Base-by-base conservation (phyloP, 805 yeast genomes). In the Tetrapisispora iriomotensis region DNA sequence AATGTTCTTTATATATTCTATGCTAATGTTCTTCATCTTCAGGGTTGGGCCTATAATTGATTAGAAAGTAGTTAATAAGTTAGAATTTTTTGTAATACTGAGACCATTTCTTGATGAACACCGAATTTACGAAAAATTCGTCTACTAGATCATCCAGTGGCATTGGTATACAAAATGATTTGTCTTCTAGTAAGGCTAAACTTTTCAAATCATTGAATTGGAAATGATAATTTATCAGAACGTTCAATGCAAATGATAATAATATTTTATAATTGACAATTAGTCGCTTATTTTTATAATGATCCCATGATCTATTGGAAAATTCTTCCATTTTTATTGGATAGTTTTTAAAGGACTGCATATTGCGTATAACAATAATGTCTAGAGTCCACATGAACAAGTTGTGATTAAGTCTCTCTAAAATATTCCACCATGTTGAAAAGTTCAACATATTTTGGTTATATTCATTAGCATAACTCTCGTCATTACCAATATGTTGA, bases 171-270 rank as follows among this genome's bases (percentile, higher is more conserved):
- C 51, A 39, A 34, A 50, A 50, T 9, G 43, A 40, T 26, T 29
- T 30, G 21, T 53, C 58, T 12, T 45, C 42, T 14, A 55, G 23
- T 17, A 43, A 43, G 3, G 49, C 41, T 15, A 67, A 45, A 8
- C 56, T 51, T 17, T 50, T 51, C 38, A 66, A 44, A 37, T 56
- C 58, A 32, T 57, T 54, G 43, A 62, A 74, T 2, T 77, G 77
- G 50, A 65, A 71, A 51, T 74, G 77, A 48, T 71, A 66, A 43
- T 72, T 68, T 34, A 66, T 53, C 23, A 72, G 46, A 6, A 72
- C 56, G n/a, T 68, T 64, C 22, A 68, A 35, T 9, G 66, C 46
- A 14, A 70, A 48, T 0, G 75, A 57, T 24, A 64, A 56, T 19
- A 67, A 46, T 2, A 66, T 46, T 45, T 66, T 70, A 48, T 70